Evolutionary conservation across 495 filamentous ascomycete species (phyloP).

Genomic region (Daldinia loculata): DNA sequence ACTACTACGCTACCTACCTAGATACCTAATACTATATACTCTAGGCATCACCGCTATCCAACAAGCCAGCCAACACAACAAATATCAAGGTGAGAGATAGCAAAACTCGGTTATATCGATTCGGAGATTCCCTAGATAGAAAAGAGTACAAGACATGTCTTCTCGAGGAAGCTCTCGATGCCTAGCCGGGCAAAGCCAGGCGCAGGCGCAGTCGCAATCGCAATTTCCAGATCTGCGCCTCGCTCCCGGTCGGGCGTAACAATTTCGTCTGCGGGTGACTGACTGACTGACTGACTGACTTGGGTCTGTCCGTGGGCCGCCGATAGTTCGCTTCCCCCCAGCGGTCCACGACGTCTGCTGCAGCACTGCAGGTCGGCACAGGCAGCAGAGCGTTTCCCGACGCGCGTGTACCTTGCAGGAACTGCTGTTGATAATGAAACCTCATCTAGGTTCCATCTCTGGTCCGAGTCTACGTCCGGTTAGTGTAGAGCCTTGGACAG

Average conservation of each 20-base stretch:
- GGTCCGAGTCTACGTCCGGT: neutral
- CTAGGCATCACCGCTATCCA: neutral
- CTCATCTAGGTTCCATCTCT: constrained; percentile 7
- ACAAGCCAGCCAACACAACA: neutral
- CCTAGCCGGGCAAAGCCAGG: neutral
- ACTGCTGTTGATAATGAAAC: constrained; percentile 26
- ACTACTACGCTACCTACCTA: no score
- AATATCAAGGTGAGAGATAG: neutral
- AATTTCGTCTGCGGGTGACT: constrained; percentile 9
- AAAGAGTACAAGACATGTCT: neutral
- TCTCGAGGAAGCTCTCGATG: neutral
- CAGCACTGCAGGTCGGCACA: constrained; percentile 22
- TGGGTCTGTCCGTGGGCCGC: constrained; percentile 9
- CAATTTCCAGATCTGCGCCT: constrained; percentile 10
- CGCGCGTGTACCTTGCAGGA: constrained; percentile 41
- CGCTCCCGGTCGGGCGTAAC: constrained; percentile 20
- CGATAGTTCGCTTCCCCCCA: neutral
- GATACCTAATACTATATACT: no score
- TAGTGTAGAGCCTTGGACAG: constrained; percentile 8
- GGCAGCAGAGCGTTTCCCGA: constrained; percentile 22
- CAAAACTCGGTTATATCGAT: neutral
- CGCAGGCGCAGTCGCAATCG: neutral
- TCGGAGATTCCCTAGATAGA: neutral
- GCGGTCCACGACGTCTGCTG: constrained; percentile 11
- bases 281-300: neutral